Percentiles rank a stretch among this genome's conserved stretches.
Evolutionary conservation across 352 stramenopile genomes (phyloP).

Genomic region (Phytopythium litorale): DNA sequence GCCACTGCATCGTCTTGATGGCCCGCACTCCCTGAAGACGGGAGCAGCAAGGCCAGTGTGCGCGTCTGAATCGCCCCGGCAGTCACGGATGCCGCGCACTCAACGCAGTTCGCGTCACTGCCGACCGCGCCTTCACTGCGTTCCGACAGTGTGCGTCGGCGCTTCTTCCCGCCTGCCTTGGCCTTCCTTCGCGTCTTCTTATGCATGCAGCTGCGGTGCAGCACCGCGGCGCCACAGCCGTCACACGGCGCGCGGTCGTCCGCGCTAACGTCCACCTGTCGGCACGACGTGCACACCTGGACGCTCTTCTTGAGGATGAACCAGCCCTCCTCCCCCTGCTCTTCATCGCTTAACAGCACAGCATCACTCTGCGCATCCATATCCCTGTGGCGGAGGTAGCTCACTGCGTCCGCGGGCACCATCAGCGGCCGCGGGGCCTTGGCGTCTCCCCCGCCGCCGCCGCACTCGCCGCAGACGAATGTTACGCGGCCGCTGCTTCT

Average conservation of each 20-base stretch:
- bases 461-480: constrained; percentile 8
- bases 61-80: constrained; percentile 10
- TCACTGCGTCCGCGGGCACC: constrained; percentile 24
- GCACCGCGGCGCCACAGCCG: constrained; percentile 20
- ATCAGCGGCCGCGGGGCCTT: constrained; percentile 20
- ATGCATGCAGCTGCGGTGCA: constrained; percentile 35
- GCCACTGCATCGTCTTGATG: constrained; percentile 14
- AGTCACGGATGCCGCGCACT: constrained; percentile 6
- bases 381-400: constrained; percentile 11
- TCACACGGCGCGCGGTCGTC: constrained; percentile 27
- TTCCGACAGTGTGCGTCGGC: constrained; percentile 11
- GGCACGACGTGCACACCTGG: constrained; percentile 52
- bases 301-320: constrained; percentile 34
- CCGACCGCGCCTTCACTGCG: neutral
- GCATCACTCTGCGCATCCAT: constrained; percentile 1
- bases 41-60: constrained; percentile 37
- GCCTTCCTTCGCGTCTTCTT: neutral
- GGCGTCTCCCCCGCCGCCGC: constrained; percentile 8
- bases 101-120: constrained; percentile 1
- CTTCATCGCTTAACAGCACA: constrained; percentile 1
- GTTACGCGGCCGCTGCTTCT: neutral
- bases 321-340: constrained; percentile 13
- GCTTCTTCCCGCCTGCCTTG: constrained; percentile 18
- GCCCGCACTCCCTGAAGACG: neutral
- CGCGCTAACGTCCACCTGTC: constrained; percentile 42